Evolutionary conservation across 768 basidiomycete species (phyloP), one percentile per base, ranked within the genome.

Genomic region (Inosperma sp.): DNA sequence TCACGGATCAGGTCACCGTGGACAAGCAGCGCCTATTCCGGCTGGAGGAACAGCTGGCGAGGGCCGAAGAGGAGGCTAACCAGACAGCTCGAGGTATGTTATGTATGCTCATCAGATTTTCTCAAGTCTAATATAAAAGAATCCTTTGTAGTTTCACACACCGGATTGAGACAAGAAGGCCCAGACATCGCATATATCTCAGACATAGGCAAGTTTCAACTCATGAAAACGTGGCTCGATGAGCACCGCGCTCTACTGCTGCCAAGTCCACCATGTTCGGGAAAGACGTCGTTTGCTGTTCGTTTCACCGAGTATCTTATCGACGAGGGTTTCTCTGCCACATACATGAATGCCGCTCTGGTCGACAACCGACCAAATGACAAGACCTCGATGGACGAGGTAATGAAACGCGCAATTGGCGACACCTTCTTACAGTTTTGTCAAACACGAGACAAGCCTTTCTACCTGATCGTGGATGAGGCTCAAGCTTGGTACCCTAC

Each of bases 381-480:
- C 35, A 14, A 19, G 37, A 23, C n/a, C n/a, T n/a, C n/a, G n/a
- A 22, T 31, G 10, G 25, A 42, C 19, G 8, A 26, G 22, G 14
- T 37, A 21, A 7, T 6, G 36, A 21, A 37, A 41, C 5, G 21
- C 13, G 4, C 19, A 25, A 44, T 43, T 8, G 41, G n/a, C 17
- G 40, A 42, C 40, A 23, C 23, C 4, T 43, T 27, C 16, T 27
- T 27, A 17, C n/a, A 29, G 27, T 6, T 44, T 19, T 19, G 42
- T 19, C 5, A 30, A n/a, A 8, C 42, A 13, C 26, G 1, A 1
- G 16, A 26, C 10, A 12, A 10, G 16, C 27, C 26, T 44, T n/a
- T 25, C 27, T 44, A 44, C 16, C n/a, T 44, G 27, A 44, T 44
- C 22, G 22, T 30, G 22, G 42, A 44, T n/a, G 42, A 44, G 10